A percentile compares a stretch with the other conserved stretches of the same genome.
Evolutionary conservation across 2,329 filamentous ascomycete genomes (phyloP).

Genomic region (Fonsecaea monophora): DNA sequence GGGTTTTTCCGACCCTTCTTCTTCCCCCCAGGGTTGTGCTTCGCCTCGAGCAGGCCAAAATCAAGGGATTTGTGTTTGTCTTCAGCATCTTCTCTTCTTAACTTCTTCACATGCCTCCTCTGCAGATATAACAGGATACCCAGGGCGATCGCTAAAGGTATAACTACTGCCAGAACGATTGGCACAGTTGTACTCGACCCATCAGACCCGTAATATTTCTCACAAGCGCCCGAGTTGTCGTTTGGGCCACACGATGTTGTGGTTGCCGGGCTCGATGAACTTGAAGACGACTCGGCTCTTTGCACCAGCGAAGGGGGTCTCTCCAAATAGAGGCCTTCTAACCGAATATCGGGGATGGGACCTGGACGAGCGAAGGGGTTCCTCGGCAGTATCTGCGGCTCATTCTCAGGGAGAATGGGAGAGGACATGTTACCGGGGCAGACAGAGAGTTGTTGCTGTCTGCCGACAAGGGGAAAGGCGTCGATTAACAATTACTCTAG

Average conservation of each 20-base stretch:
- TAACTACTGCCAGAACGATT: conserved; percentile 73
- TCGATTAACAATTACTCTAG: conserved; percentile 13
- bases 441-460: background rate
- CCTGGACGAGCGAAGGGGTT: conserved; percentile 35
- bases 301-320: conserved; percentile 28
- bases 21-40: conserved; percentile 43
- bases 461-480: conserved; percentile 3
- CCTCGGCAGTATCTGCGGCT: conserved; percentile 35
- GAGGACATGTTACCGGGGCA: conserved; percentile 25
- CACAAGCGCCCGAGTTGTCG: conserved; percentile 31
- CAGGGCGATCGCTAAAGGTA: conserved; percentile 74
- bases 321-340: conserved; percentile 34
- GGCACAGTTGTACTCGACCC: conserved; percentile 65
- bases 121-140: conserved; percentile 78
- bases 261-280: conserved; percentile 17
- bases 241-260: conserved; percentile 29
- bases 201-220: conserved; percentile 26
- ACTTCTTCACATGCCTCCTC: conserved; percentile 74
- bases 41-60: conserved; percentile 75
- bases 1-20: conserved; percentile 51
- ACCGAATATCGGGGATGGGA: conserved; percentile 36
- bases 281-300: conserved; percentile 28
- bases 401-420: conserved; percentile 29
- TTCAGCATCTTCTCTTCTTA: conserved; percentile 76
- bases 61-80: conserved; percentile 92